Base-by-base conservation (phyloP, 768 basidiomycete genomes). In the Lepiota subincarnata region DNA sequence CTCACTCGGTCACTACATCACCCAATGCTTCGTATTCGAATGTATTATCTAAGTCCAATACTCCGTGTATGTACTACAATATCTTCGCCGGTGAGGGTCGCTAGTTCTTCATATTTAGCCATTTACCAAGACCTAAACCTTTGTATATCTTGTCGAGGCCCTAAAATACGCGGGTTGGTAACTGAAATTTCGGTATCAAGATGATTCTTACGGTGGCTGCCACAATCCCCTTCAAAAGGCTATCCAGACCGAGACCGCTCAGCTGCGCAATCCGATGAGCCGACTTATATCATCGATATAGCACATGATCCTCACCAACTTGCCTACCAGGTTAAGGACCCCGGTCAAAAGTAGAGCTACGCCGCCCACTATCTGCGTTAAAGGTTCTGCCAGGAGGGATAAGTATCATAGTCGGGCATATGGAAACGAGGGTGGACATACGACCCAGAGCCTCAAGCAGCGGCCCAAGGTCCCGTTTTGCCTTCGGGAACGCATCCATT, bases 281-380 rank as follows among this genome's bases (percentile, higher is more conserved):
- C 4, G 4, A 12, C 13, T 12, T 12, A 20, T 19, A 8, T 24
- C 24, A 5, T 24, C 24, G 5, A 24, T 24, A 24, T 24, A 24
- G 3, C 5, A 24, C 24, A 3, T 31, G 39, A 6, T 24, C 37
- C 51, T 36, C 31, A 59, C 60, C 5, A 73, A 62, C 4, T 59
- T 63, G 3, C 70, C 70, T 6, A 73, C 54, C 3, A 73, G 60
- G 52, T 72, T 71, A 20, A 71, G 63, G 2, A 72, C 70, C 22
- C 70, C 70, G 11, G 67, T 61, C 7, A 73, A 61, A 1, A 72
- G 62, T 5, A 73, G 60, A 0, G 61, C 69, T 7, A 73, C 70
- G 16, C 71, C 71, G 14, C 69, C 68, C 22, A 72, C 65, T 36
- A 73, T 73, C 59, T 72, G 72, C 1, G 67, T 68, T 34, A 72